A percentile compares a stretch with the other conserved stretches of the same genome.
phyloP scores from a whole-genome alignment of 371 early-diverging fungal species.

The Thermomucor indicae-seudaticae region DNA sequence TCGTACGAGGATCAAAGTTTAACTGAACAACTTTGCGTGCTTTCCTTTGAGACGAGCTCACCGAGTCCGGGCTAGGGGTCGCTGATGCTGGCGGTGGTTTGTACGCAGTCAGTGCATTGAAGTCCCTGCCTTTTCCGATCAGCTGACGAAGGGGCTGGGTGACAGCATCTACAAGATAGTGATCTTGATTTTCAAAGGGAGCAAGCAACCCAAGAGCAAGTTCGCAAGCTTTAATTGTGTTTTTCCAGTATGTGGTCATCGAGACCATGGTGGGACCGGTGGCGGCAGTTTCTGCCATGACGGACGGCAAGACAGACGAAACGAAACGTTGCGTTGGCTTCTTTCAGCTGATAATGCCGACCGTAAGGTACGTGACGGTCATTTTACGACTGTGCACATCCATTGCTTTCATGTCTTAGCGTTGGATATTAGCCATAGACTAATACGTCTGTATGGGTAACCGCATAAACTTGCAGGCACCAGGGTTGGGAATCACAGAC shows the following conservation, averaged over 20 bases:
- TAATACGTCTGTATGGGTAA: too few relatives aligned
- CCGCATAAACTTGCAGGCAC: too few relatives aligned
- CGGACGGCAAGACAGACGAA: too few relatives aligned
- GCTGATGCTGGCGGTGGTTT: neutral
- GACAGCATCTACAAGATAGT: constrained; percentile 8
- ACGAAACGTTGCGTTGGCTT: too few relatives aligned
- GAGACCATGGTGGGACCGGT: neutral
- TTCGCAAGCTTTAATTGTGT: constrained; percentile 14
- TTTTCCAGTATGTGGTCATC: constrained; percentile 19
- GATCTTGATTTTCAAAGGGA: constrained; percentile 14
- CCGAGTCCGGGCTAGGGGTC: neutral
- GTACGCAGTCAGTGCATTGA: constrained; percentile 10
- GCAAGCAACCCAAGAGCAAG: constrained; percentile 15
- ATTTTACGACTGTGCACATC: too few relatives aligned
- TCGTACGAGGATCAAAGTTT: constrained; percentile 9
- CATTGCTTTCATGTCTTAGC: too few relatives aligned
- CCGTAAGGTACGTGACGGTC: too few relatives aligned
- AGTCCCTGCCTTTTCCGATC: constrained; percentile 11
- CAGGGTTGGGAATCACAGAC: too few relatives aligned
- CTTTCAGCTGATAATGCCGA: too few relatives aligned
- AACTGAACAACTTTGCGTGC: constrained; percentile 5
- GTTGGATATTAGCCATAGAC: too few relatives aligned
- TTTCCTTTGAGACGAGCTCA: too few relatives aligned
- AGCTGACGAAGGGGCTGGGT: constrained; percentile 17
- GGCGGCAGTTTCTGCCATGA: too few relatives aligned